Conservation (phyloP, 805 yeast genomes). For the Ogataea glucozyma region DNA sequence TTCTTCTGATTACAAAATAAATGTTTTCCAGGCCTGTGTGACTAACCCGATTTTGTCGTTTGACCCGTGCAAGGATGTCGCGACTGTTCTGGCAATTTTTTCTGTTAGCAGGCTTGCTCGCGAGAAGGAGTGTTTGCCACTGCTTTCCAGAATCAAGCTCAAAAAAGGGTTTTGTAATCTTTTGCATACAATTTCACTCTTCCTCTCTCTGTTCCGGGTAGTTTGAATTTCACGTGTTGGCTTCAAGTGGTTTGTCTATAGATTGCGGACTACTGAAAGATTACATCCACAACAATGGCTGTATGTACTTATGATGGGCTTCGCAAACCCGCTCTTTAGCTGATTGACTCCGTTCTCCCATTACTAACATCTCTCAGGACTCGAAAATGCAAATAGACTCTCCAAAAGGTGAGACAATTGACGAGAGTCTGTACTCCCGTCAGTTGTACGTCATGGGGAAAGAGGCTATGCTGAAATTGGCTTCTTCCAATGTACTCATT, state of each 20-base stretch:
- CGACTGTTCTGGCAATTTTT: neutral
- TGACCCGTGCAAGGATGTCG: conserved; percentile 2
- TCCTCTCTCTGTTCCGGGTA: no score
- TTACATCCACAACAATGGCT: conserved; percentile 1
- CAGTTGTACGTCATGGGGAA: conserved; percentile 95
- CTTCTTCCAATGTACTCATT: conserved; percentile 84
- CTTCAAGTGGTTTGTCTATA: neutral
- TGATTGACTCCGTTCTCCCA: neutral
- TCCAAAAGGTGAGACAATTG: conserved; percentile 56
- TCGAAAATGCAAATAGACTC: conserved; percentile 45
- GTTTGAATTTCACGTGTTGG: no score
- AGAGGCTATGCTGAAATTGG: conserved; percentile 98
- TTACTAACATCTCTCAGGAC: conserved; percentile 18
- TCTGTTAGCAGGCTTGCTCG: conserved; percentile 1
- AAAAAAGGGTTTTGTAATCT: neutral
- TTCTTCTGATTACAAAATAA: neutral
- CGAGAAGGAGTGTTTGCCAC: conserved; percentile 5
- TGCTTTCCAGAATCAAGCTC: neutral
- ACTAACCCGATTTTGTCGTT: conserved; percentile 6
- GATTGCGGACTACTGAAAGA: neutral
- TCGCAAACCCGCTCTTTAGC: no score
- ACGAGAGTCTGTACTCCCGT: conserved; percentile 93
- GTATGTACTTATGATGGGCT: no score
- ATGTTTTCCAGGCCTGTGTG: conserved; percentile 7
- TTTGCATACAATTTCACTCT: neutral